Percentiles rank a stretch among this genome's conserved stretches.
These are phyloP conservation scores for Coniella lustricola DNA, from an alignment of 2,329 filamentous ascomycete genomes.

Conservation along the genomic window DNA sequence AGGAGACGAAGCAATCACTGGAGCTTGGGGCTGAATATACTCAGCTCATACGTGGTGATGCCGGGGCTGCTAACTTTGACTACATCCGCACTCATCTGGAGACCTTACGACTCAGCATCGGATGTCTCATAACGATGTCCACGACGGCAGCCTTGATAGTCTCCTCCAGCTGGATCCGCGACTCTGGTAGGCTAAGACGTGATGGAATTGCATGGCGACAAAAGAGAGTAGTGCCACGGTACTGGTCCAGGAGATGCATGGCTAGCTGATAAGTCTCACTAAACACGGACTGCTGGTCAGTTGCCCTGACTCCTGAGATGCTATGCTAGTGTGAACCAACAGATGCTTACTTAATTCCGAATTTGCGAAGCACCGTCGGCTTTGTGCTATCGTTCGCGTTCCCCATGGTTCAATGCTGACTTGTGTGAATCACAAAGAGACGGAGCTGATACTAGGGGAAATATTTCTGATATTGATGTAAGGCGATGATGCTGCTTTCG, in stretches of 20 bases:
- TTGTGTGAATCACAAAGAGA: too few species aligned
- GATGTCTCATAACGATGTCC: conserved; percentile 18
- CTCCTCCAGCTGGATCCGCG: conserved; percentile 10
- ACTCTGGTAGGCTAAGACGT: conserved; percentile 11
- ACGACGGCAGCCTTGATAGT: conserved; percentile 13
- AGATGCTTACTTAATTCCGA: conserved; percentile 18
- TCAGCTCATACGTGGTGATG: too few species aligned
- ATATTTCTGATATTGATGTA: neutral
- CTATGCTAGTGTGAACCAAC: conserved; percentile 7
- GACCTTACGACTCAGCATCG: too few species aligned
- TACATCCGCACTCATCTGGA: too few species aligned
- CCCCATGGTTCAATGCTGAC: conserved; percentile 6
- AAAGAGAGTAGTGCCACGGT: conserved; percentile 16
- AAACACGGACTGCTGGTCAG: neutral
- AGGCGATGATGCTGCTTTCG: too few species aligned
- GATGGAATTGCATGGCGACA: conserved; percentile 17
- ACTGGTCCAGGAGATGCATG: conserved; percentile 18
- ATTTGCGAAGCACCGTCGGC: conserved; percentile 15
- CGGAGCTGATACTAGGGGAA: neutral
- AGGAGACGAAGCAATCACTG: too few species aligned
- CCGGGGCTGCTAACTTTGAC: too few species aligned
- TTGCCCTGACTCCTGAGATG: conserved; percentile 5
- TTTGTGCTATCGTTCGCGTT: conserved; percentile 8
- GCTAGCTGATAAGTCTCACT: conserved; percentile 13
- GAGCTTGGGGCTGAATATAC: too few species aligned